phyloP scores from a whole-genome alignment of 2,329 filamentous ascomycete genomes.

The Exophiala oligosperma region DNA sequence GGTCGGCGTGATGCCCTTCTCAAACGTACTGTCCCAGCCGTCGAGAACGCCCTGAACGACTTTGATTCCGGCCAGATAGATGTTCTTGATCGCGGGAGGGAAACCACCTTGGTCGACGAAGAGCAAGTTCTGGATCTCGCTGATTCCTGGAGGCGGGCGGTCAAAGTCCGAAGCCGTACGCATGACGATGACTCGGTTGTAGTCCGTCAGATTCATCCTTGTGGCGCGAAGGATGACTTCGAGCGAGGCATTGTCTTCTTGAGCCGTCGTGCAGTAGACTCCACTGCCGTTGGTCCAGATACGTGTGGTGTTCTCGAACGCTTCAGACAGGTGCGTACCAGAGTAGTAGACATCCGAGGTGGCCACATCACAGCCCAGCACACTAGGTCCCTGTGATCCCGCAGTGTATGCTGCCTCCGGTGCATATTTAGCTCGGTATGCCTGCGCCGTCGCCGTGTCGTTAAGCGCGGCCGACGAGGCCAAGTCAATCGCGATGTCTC shows the following conservation, averaged over 20 bases:
- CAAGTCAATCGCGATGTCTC: slow-evolving; percentile 53
- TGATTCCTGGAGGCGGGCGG: slow-evolving; percentile 60
- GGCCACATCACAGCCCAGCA: slow-evolving; percentile 66
- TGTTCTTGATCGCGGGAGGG: slow-evolving; percentile 62
- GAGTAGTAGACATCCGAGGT: slow-evolving; percentile 74
- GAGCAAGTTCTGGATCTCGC: slow-evolving; percentile 60
- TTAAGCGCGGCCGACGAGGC: slow-evolving; percentile 54
- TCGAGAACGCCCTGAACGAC: slow-evolving; percentile 64
- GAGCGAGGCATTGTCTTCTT: slow-evolving; percentile 71
- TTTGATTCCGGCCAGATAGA: slow-evolving; percentile 65
- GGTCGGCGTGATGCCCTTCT: slow-evolving; percentile 54
- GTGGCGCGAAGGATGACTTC: slow-evolving; percentile 65
- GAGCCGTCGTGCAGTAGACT: slow-evolving; percentile 68
- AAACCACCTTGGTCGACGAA: slow-evolving; percentile 64
- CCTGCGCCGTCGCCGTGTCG: slow-evolving; percentile 51
- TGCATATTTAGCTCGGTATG: slow-evolving; percentile 58
- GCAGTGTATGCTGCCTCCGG: slow-evolving; percentile 39
- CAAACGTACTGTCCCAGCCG: slow-evolving; percentile 62
- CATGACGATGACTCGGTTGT: slow-evolving; percentile 66
- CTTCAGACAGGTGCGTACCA: slow-evolving; percentile 59
- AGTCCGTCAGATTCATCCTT: slow-evolving; percentile 61
- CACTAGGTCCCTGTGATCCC: slow-evolving; percentile 50
- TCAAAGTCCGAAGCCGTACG: slow-evolving; percentile 72
- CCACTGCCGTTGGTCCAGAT: slow-evolving; percentile 68
- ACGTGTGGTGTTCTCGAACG: slow-evolving; percentile 64